Conservation (phyloP, 2,329 filamentous ascomycete genomes). For the Sporothrix schenckii region DNA sequence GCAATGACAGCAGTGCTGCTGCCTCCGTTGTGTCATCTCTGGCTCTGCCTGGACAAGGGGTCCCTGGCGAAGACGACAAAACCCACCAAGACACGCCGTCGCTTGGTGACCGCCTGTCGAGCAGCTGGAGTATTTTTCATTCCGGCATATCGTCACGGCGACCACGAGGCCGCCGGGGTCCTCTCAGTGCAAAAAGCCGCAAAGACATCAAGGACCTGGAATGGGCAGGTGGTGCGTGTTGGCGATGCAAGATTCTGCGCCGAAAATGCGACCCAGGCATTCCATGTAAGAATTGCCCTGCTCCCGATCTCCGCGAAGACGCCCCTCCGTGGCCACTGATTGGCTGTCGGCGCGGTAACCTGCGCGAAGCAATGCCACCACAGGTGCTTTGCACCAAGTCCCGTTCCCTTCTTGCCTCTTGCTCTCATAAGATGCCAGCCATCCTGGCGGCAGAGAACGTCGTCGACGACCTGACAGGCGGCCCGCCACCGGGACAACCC, state of each 20-base stretch:
- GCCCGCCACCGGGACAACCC: slow-evolving; percentile 30
- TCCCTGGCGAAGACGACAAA: slow-evolving; percentile 21
- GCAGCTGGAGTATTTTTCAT: slow-evolving; percentile 37
- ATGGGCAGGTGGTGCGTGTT: slow-evolving; percentile 41
- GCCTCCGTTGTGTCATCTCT: slow-evolving; percentile 25
- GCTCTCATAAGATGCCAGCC: slow-evolving; percentile 31
- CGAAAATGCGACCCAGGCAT: slow-evolving; percentile 41
- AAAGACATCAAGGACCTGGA: slow-evolving; percentile 41
- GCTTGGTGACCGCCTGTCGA: slow-evolving; percentile 35
- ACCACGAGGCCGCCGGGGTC: slow-evolving; percentile 40
- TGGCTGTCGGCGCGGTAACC: slow-evolving; percentile 41
- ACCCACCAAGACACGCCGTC: slow-evolving; percentile 32
- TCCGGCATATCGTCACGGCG: slow-evolving; percentile 37
- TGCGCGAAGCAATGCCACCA: slow-evolving; percentile 39
- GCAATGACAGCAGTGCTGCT: slow-evolving; percentile 29
- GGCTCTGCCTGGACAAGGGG: neutral
- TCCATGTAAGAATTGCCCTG: slow-evolving; percentile 41
- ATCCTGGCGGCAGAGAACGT: slow-evolving; percentile 31
- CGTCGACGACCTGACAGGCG: slow-evolving; percentile 25
- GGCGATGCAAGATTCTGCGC: slow-evolving; percentile 42
- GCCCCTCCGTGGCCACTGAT: slow-evolving; percentile 42
- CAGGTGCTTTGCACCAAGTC: slow-evolving; percentile 40
- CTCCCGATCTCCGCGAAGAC: slow-evolving; percentile 41
- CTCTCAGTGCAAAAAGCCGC: slow-evolving; percentile 40
- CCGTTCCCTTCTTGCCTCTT: slow-evolving; percentile 29